Base-by-base conservation (phyloP, 2,329 filamentous ascomycete species). In the Paecilomyces sp. region DNA sequence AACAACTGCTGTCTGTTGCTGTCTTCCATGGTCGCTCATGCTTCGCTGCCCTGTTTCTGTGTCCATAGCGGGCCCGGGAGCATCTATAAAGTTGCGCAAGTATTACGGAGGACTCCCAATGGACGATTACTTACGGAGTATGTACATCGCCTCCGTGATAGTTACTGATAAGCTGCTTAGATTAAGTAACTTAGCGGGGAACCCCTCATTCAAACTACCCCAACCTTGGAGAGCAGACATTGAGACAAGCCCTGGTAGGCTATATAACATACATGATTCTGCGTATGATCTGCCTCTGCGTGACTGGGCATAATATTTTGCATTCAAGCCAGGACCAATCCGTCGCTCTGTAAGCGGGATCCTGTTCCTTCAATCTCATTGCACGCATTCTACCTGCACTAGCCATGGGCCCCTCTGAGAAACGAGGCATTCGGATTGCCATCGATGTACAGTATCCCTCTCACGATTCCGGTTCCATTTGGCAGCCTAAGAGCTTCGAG, bases 401-500 rank as follows among this genome's bases (percentile, higher is more conserved):
- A 53, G 28, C 30, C 47, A 56, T 54, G 55, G 62, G 58, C 58
- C 56, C 31, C 9, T 31, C 41, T 15, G 13, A 31, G 31, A 34
- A 54, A 30, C 53, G 56, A 58, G 58, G 62, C 12, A 62, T 63
- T 18, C 62, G 60, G n/a, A 60, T 63, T 51, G 62, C 62, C 33
- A 63, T 63, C 15, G 62, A 63, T 30, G 62, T 62, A 62, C 6
- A 58, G 51, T 25, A 25, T 53, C 51, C 51, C 51, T n/a, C 28
- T 28, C 51, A 25, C n/a, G 13, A 24, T 28, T 22, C 11, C 51
- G 2, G n/a, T 2, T 47, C n/a, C 41, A 18, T 18, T 47, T 8
- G 41, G 18, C 41, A 6, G n/a, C 15, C 2, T 47, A 47, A 18
- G 3, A 8, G 41, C 41, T 47, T 18, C 41, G 9, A 47, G 3